Base-by-base conservation (phyloP, 495 filamentous ascomycete species). In the Endocarpon pusillum region DNA sequence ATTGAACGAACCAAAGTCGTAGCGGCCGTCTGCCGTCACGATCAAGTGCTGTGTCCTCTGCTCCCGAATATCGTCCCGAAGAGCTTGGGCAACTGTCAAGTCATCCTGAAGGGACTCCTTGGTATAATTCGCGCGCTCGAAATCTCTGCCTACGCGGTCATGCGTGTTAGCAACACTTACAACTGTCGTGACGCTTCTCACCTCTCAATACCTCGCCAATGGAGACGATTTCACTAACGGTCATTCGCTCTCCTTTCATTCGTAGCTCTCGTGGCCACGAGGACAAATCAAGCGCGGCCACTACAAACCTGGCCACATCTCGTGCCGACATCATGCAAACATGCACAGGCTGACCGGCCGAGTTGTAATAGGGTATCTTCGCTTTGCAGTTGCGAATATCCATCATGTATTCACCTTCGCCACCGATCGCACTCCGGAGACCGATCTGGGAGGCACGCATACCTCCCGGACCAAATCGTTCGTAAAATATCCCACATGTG, bases 401-500 rank as follows among this genome's bases (percentile, higher is more conserved):
- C 40, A 81, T 53, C 34, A 84, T 55, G 41, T 73, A 80, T 37
- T 71, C 67, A 21, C 70, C 72, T 37, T 74, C 70, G 16, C 55
- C 57, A 11, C 55, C 52, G 20, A 71, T 46, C 21, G 61, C 61
- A 20, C 53, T 52, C 29, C 45, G 51, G 12, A 46, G 36, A 6
- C 75, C 73, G 21, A 82, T 71, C 3, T 57, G 50, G 33, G 61
- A 63, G 2, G 53, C 48, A 15, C 52, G 51, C 32, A 84, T 54
- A 3, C 78, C 78, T 8, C 68, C 70, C 8, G 68, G 71, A 6
- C 60, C 65, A 47, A 84, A 82, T 8, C 78, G 59, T 45, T 84
- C 78, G 57, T 80, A 81, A 43, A 83, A 71, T n/a, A 81, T 46
- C 22, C 78, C 78, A 46, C 78, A 84, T 1, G 67, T 65, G 40